Conservation (phyloP, 495 filamentous ascomycete genomes). For the Terfezia boudieri region DNA sequence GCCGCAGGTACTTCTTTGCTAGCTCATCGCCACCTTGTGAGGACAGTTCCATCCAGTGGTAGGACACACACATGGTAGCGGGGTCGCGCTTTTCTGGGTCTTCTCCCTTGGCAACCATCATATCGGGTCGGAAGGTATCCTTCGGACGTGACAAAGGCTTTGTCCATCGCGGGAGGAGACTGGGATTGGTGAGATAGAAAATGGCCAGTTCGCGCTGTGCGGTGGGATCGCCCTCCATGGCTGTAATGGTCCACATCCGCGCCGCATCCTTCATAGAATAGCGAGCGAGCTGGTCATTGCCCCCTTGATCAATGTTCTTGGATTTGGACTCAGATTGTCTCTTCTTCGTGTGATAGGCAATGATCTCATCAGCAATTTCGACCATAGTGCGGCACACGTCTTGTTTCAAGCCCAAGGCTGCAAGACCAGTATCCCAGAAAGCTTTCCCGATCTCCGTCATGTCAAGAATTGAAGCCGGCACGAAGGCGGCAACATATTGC, state of each 20-base stretch:
- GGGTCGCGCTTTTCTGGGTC: slow-evolving; percentile 52
- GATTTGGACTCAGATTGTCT: slow-evolving; percentile 19
- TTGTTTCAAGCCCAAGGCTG: slow-evolving; percentile 70
- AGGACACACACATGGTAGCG: slow-evolving; percentile 79
- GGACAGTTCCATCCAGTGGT: slow-evolving; percentile 96
- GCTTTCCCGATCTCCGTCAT: slow-evolving; percentile 73
- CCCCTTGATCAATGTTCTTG: slow-evolving; percentile 6
- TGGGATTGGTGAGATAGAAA: slow-evolving; percentile 82
- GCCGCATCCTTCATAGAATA: slow-evolving; percentile 69
- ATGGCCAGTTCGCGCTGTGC: slow-evolving; percentile 91
- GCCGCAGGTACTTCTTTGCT: slow-evolving; percentile 63
- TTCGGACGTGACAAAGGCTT: slow-evolving; percentile 64
- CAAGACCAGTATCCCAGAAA: slow-evolving; percentile 83
- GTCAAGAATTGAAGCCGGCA: slow-evolving; percentile 58
- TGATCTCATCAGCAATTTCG: slow-evolving; percentile 58
- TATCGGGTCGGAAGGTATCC: slow-evolving; percentile 77
- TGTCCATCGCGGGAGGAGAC: slow-evolving; percentile 63
- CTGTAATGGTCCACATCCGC: slow-evolving; percentile 80
- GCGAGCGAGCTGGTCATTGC: slow-evolving; percentile 21
- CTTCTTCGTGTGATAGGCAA: slow-evolving; percentile 30
- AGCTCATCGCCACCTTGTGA: slow-evolving; percentile 70
- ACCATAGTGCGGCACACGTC: slow-evolving; percentile 79
- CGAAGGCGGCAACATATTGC: slow-evolving; percentile 85
- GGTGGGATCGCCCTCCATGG: slow-evolving; percentile 75
- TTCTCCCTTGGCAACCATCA: slow-evolving; percentile 48